Evolutionary conservation across 208 protist species (phyloP), one percentile per base, ranked within the genome.

Genomic region (Hexamita inflata): DNA sequence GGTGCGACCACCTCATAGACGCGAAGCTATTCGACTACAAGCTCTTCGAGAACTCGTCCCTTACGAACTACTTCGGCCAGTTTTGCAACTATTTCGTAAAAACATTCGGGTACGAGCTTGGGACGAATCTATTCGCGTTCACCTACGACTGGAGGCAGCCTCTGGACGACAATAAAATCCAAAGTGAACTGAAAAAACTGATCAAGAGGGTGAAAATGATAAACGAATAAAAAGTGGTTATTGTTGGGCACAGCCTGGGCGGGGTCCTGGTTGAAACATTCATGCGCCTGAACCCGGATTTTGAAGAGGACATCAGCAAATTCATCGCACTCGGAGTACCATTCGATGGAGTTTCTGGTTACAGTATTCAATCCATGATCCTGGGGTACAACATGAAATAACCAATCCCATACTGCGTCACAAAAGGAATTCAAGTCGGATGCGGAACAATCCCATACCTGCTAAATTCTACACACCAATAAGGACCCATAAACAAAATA

Each of bases 241-340:
- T 70, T 45, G 15, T 70, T 30, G 64, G 32, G 15, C 64, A 70
- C n/a, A 45, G 19, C 2, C 11, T 70, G 64, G 64, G 64, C 40
- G 64, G 64, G 2, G 4, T 70, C 7, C 11, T 70, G 35, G 64
- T 70, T 2, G 42, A n/a, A n/a, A 45, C 64, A 24, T 70, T 42
- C 38, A 70, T 70, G 64, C 60, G 60, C 60, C 60, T 66, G 19
- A 15, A 66, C 34, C 60, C 60, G 29, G 60, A 66, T 30, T 66
- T 15, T 15, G 19, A n/a, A 24, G 29, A 38, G 24, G 13, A 38
- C 34, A 66, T 66, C 30, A 30, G 24, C 15, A 66, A 66, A 38
- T 66, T 66, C 30, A 15, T 66, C 15, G 34, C 24, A 15, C 26
- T 66, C 29, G 60, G 60, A 38, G 60, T 66, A 38, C 60, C 60